Evolutionary conservation across 2,329 filamentous ascomycete species (phyloP), one percentile per base, ranked within the genome.

Genomic region (Ophiosphaerella korrae): DNA sequence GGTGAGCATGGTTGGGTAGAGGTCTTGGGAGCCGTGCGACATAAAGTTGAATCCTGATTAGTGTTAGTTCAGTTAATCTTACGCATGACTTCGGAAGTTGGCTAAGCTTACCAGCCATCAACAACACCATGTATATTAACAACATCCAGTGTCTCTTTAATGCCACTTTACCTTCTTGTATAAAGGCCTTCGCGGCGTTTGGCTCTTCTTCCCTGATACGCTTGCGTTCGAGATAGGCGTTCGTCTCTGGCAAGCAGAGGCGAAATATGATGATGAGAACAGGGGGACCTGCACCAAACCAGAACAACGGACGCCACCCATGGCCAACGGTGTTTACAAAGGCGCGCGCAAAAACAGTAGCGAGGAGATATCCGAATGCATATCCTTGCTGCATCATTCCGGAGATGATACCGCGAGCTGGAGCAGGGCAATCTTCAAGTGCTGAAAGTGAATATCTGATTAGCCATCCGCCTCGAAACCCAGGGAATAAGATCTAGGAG

Each of bases 201-300:
- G 84, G 68, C 14, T 63, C 81, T 29, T 83, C 78, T 34, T 82
- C 79, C 32, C 89, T 84, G 18, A 90, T 75, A 3, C 80, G 81
- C 65, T 87, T 80, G 45, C 89, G 84, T 66, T 88, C 83, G 39
- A 78, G 80, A 74, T 88, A 95, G 1, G 86, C 82, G 39, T 88
- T 76, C 0, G 91, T 96, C 76, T 96, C 92, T 5, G 89, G 88
- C 1, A 96, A 80, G 69, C 82, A 84, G 18, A 93, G 77, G 31
- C 92, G 87, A 79, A 89, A 91, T 47, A 85, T 66, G 67, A 96
- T 96, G 74, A 96, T 88, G 29, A 96, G 72, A 2, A 92, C 81
- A 0, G 92, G 92, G 0, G 90, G 89, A 33, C 87, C 83, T 5
- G 91, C 90, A 11, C 87, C 91, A 71, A 96, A 96, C 91, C 92